Evolutionary conservation across 371 early-diverging fungal species (phyloP), one percentile per base, ranked within the genome.

Genomic region (Mortierella sp.): DNA sequence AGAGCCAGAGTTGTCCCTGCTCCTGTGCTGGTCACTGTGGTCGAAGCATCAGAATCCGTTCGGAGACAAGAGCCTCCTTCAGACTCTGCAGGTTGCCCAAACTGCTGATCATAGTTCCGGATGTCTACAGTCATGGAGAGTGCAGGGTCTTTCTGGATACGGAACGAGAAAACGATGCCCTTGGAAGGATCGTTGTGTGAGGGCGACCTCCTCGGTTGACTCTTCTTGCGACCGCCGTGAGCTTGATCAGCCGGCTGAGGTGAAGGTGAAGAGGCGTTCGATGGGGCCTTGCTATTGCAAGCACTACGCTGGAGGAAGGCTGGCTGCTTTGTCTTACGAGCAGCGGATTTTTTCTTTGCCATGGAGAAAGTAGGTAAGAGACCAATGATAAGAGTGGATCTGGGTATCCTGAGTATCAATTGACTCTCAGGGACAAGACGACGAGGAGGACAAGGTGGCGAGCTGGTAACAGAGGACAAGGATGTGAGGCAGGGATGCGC

Each of bases 91-190:
- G 61, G 27, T 0, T 61, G 65, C 4, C 55, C 64, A 59, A 60
- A 54, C 50, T 72, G 67, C 34, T 73, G 73, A 67, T 73, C 73
- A 48, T 73, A 73, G 50, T 63, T 73, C 38, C 58, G 67, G 45
- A 73, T 73, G 67, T 73, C 61, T 34, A 73, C 67, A 18, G 73
- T 48, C 67, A 73, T 73, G 56, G 73, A 58, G 27, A 73, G 43
- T 12, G 58, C 60, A 34, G 73, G 56, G 52, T 73, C 68, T 16
- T 67, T 67, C 53, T 73, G 67, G 64, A 73, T 55, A 8, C 67
- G 63, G 39, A 73, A 73, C 19, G 67, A 67, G 34, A 73, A 73
- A 56, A 73, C 73, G 27, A 73, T 73, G 16, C 73, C 73, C 64
- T 67, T 67, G 39, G 73, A 67, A 5, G 58, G 50, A 64, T 73